A percentile compares a stretch with the other conserved stretches of the same genome.
phyloP scores from a whole-genome alignment of 345 rosid genomes.

The Salix caprea region DNA sequence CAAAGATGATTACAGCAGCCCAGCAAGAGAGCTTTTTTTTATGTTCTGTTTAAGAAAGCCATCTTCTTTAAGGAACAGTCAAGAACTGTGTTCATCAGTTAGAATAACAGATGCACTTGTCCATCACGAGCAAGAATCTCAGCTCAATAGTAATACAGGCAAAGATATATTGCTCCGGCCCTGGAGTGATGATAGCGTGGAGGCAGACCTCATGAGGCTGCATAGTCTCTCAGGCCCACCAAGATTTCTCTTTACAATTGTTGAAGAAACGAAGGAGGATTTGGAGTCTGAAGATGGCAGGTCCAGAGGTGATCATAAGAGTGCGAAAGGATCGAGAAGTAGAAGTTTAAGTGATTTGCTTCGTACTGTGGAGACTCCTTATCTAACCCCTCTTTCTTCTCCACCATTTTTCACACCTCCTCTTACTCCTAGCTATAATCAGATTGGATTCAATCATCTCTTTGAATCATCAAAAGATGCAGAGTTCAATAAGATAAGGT shows the following conservation, averaged over 20 bases:
- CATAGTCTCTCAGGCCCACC: constrained; percentile 54
- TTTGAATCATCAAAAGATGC: constrained; percentile 67
- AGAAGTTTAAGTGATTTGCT: constrained; percentile 74
- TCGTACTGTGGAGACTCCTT: constrained; percentile 72
- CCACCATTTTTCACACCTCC: constrained; percentile 90
- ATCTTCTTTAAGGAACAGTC: constrained; percentile 36
- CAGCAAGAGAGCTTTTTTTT: constrained; percentile 67
- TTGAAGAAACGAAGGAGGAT: constrained; percentile 87
- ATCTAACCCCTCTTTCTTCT: constrained; percentile 81
- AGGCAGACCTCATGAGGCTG: constrained; percentile 52
- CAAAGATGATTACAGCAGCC: constrained; percentile 57
- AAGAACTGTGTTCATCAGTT: constrained; percentile 33
- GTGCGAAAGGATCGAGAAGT: constrained; percentile 37
- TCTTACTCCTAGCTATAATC: constrained; percentile 55
- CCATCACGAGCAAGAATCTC: constrained; percentile 32
- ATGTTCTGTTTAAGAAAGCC: constrained; percentile 69
- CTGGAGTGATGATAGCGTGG: constrained; percentile 35
- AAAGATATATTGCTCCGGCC: constrained; percentile 46
- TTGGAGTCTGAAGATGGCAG: constrained; percentile 76
- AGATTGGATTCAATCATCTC: constrained; percentile 43
- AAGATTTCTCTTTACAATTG: constrained; percentile 76
- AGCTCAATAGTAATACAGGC: constrained; percentile 19
- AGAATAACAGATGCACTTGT: constrained; percentile 33
- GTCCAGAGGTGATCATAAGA: constrained; percentile 42
- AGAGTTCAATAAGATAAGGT: constrained; percentile 63